Base-by-base conservation (phyloP, 768 basidiomycete species). In the Daedaleopsis nitida region DNA sequence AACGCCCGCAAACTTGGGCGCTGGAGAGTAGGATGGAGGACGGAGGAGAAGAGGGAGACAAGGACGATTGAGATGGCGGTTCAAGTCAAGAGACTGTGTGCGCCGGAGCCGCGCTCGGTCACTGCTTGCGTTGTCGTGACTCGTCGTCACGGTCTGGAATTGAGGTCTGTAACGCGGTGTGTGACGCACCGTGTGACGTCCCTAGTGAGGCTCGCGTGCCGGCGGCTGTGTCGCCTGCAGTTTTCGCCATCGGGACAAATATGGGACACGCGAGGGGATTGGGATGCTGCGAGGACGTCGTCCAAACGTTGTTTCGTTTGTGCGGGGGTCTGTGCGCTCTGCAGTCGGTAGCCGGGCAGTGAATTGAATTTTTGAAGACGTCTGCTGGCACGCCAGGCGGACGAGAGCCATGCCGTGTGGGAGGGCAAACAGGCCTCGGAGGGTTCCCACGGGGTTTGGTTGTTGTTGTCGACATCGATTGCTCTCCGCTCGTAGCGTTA, bases 391-490 rank as follows among this genome's bases (percentile, higher is more conserved):
- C 49, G 21, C 49, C 27, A 34, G 35, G 38, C 51, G 16, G 58
- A 43, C 16, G 51, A 52, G 47, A 35, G 57, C 47, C 52, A 55
- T 43, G 43, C 49, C 57, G 60, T 57, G 59, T 51, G 54, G 60
- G 42, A 51, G 48, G 60, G 52, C 57, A 58, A 59, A 51, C 55
- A 57, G 53, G 58, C 44, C 57, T 35, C n/a, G 55, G 42, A 13
- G 56, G 17, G 44, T 67, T 67, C 66, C 66, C 66, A 67, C 66
- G 66, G 66, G 58, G 62, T 67, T 65, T 67, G 60, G 57, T 67
- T 63, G 66, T 63, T 59, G 61, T 65, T 67, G 62, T 57, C 63
- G 56, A 67, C 66, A 65, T 65, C 66, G 66, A 65, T 67, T 64
- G 53, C 52, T 51, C 66, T 63, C 65, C 63, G 64, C 66, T 67